A percentile compares a stretch with the other conserved stretches of the same genome.
Conservation (phyloP, 2,329 filamentous ascomycete genomes). For the Tothia fuscella region DNA sequence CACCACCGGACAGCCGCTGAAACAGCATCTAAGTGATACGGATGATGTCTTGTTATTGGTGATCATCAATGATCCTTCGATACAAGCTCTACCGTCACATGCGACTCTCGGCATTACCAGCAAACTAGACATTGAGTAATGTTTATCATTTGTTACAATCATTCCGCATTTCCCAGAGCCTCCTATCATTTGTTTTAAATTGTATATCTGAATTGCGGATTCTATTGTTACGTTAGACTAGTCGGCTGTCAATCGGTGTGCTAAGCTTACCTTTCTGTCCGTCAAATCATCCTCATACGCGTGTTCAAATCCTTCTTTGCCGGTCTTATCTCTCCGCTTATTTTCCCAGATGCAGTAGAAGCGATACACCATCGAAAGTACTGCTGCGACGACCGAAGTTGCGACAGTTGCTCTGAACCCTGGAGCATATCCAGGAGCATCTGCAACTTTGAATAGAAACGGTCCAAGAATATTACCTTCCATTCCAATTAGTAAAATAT, state of each 20-base stretch:
- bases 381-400: conserved; percentile 21
- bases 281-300: conserved; percentile 43
- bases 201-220: conserved; percentile 17
- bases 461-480: conserved; percentile 34
- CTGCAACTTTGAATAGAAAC: conserved; percentile 29
- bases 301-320: conserved; percentile 38
- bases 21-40: no score
- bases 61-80: no score
- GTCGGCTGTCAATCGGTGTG: neutral
- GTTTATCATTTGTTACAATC: no score
- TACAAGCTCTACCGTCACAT: no score
- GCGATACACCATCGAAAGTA: conserved; percentile 33
- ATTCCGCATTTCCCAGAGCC: no score
- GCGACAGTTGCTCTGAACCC: conserved; percentile 30
- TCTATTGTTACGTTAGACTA: conserved; percentile 9
- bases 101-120: no score
- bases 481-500: conserved; percentile 8
- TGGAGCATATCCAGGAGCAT: conserved; percentile 28
- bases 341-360: conserved; percentile 35
- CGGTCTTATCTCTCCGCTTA: conserved; percentile 29
- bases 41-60: no score
- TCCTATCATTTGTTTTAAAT: conserved; percentile 8
- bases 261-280: conserved; percentile 22
- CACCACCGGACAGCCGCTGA: no score
- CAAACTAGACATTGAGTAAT: no score